These are phyloP conservation scores for Coemansia sp. DNA, from an alignment of 192 early-diverging fungal genomes.

Conservation along the genomic window DNA sequence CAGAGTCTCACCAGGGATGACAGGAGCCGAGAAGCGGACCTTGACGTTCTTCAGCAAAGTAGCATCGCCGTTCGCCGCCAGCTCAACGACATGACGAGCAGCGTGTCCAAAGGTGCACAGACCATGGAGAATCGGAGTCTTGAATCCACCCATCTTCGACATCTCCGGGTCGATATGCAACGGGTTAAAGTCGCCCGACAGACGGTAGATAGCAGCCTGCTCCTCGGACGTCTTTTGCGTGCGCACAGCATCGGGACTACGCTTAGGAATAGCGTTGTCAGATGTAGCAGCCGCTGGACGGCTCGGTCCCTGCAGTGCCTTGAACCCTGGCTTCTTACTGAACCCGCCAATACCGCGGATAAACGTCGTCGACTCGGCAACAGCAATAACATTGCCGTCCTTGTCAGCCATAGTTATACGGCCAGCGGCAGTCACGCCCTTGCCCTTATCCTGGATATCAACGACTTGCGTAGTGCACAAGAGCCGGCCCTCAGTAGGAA, in stretches of 20 bases:
- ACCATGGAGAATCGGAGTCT: constrained; percentile 96
- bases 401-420: constrained; percentile 84
- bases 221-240: constrained; percentile 88
- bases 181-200: constrained; percentile 96
- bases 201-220: constrained; percentile 95
- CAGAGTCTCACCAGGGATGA: constrained; percentile 97
- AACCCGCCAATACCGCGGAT: constrained; percentile 92
- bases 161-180: constrained; percentile 97
- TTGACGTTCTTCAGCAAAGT: constrained; percentile 83
- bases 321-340: constrained; percentile 75
- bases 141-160: constrained; percentile 93
- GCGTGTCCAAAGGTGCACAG: constrained; percentile 93
- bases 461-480: constrained; percentile 77
- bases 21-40: constrained; percentile 84
- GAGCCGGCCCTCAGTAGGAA: constrained; percentile 85
- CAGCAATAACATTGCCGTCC: constrained; percentile 73
- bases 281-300: constrained; percentile 80
- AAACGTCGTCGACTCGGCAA: constrained; percentile 93
- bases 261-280: constrained; percentile 76
- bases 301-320: constrained; percentile 29
- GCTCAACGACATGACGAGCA: constrained; percentile 84
- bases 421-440: constrained; percentile 81
- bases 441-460: constrained; percentile 98
- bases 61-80: constrained; percentile 72
- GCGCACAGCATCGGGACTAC: constrained; percentile 83